Evolutionary conservation across 2,329 filamentous ascomycete genomes (phyloP), one percentile per base, ranked within the genome.

Genomic region (Trichoderma brevicompactum): DNA sequence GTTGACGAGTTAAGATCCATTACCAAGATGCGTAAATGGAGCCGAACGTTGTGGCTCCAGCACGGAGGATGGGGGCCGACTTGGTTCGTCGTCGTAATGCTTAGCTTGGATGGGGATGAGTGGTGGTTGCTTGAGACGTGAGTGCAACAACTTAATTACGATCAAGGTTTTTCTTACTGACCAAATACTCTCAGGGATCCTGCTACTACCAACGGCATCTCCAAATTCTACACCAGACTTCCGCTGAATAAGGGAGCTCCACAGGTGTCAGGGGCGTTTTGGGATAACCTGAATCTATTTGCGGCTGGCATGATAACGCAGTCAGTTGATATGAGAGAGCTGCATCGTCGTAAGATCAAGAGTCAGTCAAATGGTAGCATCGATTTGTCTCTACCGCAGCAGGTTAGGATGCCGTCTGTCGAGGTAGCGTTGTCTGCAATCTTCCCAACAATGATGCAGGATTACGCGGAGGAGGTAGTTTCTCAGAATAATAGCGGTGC

Each of bases 51-150:
- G 15, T 91, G 93, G 79, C 88, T 96, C 68, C 86, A 84, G 71
- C 89, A 88, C 71, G 81, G 81, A 65, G 87, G 86, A n/a, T 96
- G 94, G 92, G 83, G 82, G 9, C 74, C 84, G 13, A 80, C 85
- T 60, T 97, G 92, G 91, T 86, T 89, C 68, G 79, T 96, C 44
- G 88, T 89, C 69, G 83, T 90, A 52, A 87, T 87, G 60, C 83
- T 92, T 74, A 88, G 89, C 73, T 82, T 91, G 72, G 83, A 84
- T 72, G 91, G 92, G 61, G 91, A 95, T 73, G 84, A 84, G 67
- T 96, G 92, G 91, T 94, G 89, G 87, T 79, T 94, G 66, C 80
- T 92, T 62, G 84, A 89, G 75, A 76, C 86, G 83, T 88, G 79
- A 78, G 84, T 65, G 10, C 43, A 5, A 6, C 12, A n/a, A n/a